These are phyloP conservation scores for Penicillium sp. DNA, from an alignment of 2,329 filamentous ascomycete species.

Conservation along the genomic window DNA sequence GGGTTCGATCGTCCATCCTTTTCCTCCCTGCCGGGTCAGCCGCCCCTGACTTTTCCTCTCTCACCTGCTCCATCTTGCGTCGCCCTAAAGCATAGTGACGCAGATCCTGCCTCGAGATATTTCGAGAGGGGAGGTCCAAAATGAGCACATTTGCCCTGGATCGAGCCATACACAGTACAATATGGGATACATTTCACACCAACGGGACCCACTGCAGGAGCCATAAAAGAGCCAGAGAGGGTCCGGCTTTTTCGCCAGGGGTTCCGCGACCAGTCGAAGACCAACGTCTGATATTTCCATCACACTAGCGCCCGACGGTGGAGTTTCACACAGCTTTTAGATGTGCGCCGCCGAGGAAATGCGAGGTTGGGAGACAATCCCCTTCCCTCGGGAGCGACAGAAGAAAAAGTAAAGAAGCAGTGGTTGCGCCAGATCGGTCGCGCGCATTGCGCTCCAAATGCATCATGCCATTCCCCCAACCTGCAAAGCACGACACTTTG, in stretches of 20 bases:
- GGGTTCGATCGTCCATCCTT: constrained; percentile 27
- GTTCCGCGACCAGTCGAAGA: constrained; percentile 25
- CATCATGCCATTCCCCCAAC: background rate
- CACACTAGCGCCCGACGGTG: constrained; percentile 17
- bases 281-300: constrained; percentile 19
- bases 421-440: constrained; percentile 1
- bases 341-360: constrained; percentile 9
- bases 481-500: constrained; percentile 9
- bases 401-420: background rate
- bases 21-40: constrained; percentile 22
- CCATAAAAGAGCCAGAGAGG: constrained; percentile 1
- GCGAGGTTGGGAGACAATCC: constrained; percentile 7
- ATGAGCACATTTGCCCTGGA: constrained; percentile 10
- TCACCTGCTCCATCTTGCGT: constrained; percentile 2
- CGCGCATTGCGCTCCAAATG: constrained; percentile 4
- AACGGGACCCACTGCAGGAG: constrained; percentile 8
- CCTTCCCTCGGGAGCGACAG: background rate
- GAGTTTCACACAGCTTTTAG: constrained; percentile 14
- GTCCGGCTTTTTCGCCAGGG: constrained; percentile 13
- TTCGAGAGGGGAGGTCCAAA: background rate
- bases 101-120: constrained; percentile 2
- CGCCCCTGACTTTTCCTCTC: constrained; percentile 15
- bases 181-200: constrained; percentile 12
- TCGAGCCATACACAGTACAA: constrained; percentile 21
- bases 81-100: constrained; percentile 10